Conservation (phyloP, 768 basidiomycete genomes). For the Russula virescens region DNA sequence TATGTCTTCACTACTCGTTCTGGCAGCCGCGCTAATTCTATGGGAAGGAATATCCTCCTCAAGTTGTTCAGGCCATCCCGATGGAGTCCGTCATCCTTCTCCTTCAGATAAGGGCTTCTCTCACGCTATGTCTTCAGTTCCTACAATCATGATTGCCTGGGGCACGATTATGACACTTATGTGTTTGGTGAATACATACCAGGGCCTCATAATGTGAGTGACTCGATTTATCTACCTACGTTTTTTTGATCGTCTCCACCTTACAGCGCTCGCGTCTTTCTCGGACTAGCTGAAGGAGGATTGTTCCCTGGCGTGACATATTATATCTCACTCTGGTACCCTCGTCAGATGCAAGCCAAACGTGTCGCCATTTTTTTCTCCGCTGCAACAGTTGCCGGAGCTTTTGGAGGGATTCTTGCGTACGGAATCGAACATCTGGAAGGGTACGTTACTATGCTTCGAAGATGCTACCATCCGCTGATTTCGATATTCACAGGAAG, state of each 20-base stretch:
- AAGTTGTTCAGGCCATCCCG: constrained; percentile 33
- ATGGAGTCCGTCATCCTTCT: constrained; percentile 30
- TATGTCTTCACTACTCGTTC: constrained; percentile 22
- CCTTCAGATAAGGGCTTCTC: not conserved
- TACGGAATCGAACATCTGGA: constrained; percentile 44
- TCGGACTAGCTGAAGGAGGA: constrained; percentile 46
- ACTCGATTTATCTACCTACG: constrained; percentile 27
- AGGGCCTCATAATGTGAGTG: constrained; percentile 33
- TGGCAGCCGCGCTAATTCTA: not conserved
- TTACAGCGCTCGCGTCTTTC: constrained; percentile 37
- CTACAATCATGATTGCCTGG: constrained; percentile 37
- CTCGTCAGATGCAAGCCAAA: constrained; percentile 48
- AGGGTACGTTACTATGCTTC: constrained; percentile 29
- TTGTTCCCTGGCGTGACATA: constrained; percentile 37
- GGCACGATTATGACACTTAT: constrained; percentile 36
- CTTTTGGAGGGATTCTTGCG: constrained; percentile 46
- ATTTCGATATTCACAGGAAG: constrained; percentile 20
- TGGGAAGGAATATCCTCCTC: constrained; percentile 34
- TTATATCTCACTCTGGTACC: constrained; percentile 54
- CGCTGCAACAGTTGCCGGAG: constrained; percentile 57
- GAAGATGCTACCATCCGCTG: not conserved
- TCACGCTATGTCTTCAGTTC: constrained; percentile 31
- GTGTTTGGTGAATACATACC: constrained; percentile 34
- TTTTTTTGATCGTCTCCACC: not conserved
- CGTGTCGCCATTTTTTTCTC: constrained; percentile 59